Evolutionary conservation across 2,329 filamentous ascomycete genomes (phyloP).

Genomic region (Colletotrichum destructivum): DNA sequence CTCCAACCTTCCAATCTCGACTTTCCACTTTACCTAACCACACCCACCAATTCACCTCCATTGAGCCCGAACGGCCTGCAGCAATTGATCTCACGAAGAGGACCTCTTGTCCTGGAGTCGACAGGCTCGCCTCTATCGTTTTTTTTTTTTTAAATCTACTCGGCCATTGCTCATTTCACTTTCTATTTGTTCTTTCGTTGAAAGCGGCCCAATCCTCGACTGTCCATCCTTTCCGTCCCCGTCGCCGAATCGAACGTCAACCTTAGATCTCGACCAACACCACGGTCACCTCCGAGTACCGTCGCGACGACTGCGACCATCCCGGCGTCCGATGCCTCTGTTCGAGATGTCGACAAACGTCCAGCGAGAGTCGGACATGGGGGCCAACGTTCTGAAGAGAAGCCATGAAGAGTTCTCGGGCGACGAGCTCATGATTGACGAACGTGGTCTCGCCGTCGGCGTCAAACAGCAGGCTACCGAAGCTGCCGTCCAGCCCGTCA

Average conservation of each 20-base stretch:
- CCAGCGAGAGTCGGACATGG: conserved; percentile 54
- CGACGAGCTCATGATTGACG: conserved; percentile 47
- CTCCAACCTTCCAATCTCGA: conserved; percentile 22
- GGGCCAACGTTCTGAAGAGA: conserved; percentile 60
- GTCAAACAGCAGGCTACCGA: conserved; percentile 39
- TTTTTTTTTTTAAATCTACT: too few species aligned
- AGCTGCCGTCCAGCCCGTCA: conserved; percentile 22
- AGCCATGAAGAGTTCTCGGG: conserved; percentile 62
- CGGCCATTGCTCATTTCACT: not conserved
- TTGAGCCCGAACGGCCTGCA: conserved; percentile 14
- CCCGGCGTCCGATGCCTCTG: conserved; percentile 60
- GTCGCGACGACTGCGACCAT: conserved; percentile 29
- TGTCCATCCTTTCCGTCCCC: not conserved
- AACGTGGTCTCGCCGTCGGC: conserved; percentile 30
- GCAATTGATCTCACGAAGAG: conserved; percentile 1
- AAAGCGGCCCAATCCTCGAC: not conserved
- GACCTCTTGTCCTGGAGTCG: conserved; percentile 3
- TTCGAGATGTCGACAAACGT: conserved; percentile 64
- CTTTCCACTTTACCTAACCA: conserved; percentile 23
- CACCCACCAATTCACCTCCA: conserved; percentile 6
- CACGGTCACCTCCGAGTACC: not conserved
- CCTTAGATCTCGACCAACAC: not conserved
- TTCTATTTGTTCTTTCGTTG: not conserved
- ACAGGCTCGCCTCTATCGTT: not conserved
- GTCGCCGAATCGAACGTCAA: not conserved